These are phyloP conservation scores for Bacterosira constricta DNA, from an alignment of 108 stramenopile genomes.

Conservation along the genomic window DNA sequence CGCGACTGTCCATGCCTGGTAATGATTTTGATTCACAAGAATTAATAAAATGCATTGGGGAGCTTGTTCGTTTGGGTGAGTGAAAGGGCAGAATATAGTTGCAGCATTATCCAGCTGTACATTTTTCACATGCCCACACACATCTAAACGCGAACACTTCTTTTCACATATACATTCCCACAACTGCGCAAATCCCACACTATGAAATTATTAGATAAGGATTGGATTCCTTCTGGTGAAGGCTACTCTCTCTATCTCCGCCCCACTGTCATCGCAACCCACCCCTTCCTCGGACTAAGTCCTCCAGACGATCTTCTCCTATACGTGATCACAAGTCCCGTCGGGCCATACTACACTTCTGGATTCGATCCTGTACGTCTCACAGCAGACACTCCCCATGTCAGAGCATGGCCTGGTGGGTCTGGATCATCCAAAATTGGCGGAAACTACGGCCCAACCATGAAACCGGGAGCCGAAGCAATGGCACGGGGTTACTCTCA, in stretches of 20 bases:
- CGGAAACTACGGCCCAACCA: conserved; percentile 96
- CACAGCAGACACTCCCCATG: conserved; percentile 81
- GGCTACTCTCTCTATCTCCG: conserved; percentile 98
- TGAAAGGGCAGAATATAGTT: no score
- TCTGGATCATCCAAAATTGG: conserved; percentile 90
- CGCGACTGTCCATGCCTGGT: conserved; percentile 78
- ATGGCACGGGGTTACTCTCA: conserved; percentile 82
- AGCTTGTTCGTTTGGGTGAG: conserved; percentile 65
- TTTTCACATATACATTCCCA: no score
- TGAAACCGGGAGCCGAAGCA: conserved; percentile 83
- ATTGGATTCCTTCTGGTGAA: conserved; percentile 94
- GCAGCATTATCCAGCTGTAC: no score
- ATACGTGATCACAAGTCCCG: conserved; percentile 87
- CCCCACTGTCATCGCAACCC: conserved; percentile 93
- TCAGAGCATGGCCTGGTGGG: conserved; percentile 97
- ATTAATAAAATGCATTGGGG: conserved; percentile 78
- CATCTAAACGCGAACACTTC: no score
- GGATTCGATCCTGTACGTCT: conserved; percentile 94
- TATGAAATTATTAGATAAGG: no score
- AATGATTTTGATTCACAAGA: conserved; percentile 79
- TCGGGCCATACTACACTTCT: conserved; percentile 92
- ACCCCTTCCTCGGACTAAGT: conserved; percentile 82
- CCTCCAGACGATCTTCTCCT: conserved; percentile 69
- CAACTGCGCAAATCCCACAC: no score
- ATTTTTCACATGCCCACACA: no score